Evolutionary conservation across 2,329 filamentous ascomycete species (phyloP), one percentile per base, ranked within the genome.

Genomic region (Emergomyces orientalis): DNA sequence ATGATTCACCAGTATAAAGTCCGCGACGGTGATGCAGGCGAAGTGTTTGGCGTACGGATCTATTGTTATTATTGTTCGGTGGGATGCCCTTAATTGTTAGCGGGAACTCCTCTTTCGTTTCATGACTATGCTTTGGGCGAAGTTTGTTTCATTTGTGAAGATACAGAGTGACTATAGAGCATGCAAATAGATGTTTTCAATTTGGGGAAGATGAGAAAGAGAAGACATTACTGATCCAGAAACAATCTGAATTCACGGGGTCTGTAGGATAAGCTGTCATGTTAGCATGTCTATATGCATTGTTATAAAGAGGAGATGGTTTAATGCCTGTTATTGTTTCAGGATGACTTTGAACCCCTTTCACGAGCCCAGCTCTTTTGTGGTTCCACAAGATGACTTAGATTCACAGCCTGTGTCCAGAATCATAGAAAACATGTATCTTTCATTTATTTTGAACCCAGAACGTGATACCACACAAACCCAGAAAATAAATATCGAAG

Each of bases 21-120:
- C 77, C 1, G 71, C 74, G 9, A 76, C 77, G 22, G 70, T 70
- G 51, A 79, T 76, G 62, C 74, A 69, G 5, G 70, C 74, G 69
- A 81, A 81, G 66, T 81, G 77, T 54, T 73, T 74, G 4, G 73
- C 75, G 17, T 79, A 67, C 1, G 77, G 76, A 43, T 77, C 78
- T 14, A 76, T 67, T 32, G 13, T 27, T 27, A 51, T 51, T n/a
- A n/a, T 45, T 45, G 17, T 19, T 11, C 14, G 39, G 14, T 11
- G 5, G 34, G 22, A 32, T 13, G 25, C 25, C 22, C 41, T 27
- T 7, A 1, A 54, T n/a, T 54, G 51, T 54, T 19, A 54, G 17
- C n/a, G 17, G 14, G 30, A 17, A 27, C 32, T n/a, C 27, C 27
- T n/a, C 51, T 14, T 1, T 34, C 8, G 51, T 9, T 54, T 54